Evolutionary conservation across 345 rosid genomes (phyloP).

Genomic region (Aquilaria malaccensis): DNA sequence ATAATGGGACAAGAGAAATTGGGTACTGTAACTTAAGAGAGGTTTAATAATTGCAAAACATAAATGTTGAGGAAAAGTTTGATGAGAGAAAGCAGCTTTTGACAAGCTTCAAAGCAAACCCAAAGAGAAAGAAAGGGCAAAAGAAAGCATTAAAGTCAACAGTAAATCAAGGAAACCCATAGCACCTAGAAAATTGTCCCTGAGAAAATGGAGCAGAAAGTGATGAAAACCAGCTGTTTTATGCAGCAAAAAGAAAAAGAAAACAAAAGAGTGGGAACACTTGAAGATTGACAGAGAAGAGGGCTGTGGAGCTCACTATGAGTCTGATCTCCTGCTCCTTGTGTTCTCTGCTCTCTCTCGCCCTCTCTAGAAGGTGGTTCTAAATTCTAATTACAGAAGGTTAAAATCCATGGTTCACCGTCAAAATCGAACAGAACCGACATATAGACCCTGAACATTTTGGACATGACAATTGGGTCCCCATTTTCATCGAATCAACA

Average conservation of each 20-base stretch:
- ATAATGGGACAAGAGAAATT: not conserved
- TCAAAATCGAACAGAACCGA: no score
- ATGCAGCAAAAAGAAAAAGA: not conserved
- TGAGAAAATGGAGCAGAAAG: not conserved
- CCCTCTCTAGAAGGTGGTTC: not conserved
- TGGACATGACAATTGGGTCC: no score
- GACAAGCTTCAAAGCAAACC: conserved; percentile 23
- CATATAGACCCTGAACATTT: no score
- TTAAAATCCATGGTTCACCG: no score
- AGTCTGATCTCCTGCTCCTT: not conserved
- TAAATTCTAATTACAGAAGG: no score
- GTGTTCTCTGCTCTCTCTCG: not conserved
- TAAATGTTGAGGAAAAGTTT: not conserved
- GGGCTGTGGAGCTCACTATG: conserved; percentile 3
- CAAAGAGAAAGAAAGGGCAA: conserved; percentile 4
- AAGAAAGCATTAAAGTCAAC: conserved; percentile 12
- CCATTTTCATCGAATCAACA: no score
- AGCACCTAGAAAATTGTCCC: conserved; percentile 5
- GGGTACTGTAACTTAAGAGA: not conserved
- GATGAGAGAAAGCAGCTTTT: conserved; percentile 21
- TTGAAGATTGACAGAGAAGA: not conserved
- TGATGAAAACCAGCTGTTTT: not conserved
- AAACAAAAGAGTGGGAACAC: not conserved
- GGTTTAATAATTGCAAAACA: conserved; percentile 8
- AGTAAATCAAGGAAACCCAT: conserved; percentile 23